Percentiles rank a stretch among this genome's conserved stretches.
Conservation (phyloP, 2,329 filamentous ascomycete species). For the Diaporthe eres region DNA sequence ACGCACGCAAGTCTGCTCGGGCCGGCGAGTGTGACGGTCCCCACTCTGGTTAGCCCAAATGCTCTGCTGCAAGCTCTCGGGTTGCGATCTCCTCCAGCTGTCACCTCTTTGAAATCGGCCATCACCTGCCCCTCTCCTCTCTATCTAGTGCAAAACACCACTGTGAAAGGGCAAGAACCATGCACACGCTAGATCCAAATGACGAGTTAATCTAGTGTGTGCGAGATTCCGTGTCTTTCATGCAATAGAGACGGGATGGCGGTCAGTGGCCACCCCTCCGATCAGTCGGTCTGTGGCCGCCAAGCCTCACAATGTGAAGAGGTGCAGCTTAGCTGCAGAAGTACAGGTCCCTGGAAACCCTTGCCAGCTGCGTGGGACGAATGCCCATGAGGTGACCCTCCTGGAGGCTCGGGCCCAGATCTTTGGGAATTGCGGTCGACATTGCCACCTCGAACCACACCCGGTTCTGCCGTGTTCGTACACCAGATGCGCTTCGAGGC, state of each 20-base stretch:
- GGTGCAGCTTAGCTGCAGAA: slow-evolving; percentile 38
- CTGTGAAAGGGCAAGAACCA: slow-evolving; percentile 16
- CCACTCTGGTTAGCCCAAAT: slow-evolving; percentile 29
- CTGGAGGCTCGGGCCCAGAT: slow-evolving; percentile 9
- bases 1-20: slow-evolving; percentile 15
- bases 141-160: slow-evolving; percentile 31
- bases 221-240: slow-evolving; percentile 32
- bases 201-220: slow-evolving; percentile 31
- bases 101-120: slow-evolving; percentile 10
- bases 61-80: slow-evolving; percentile 38
- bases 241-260: slow-evolving; percentile 36
- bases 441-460: slow-evolving; percentile 28
- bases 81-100: slow-evolving; percentile 37
- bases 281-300: slow-evolving; percentile 33
- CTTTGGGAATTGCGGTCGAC: slow-evolving; percentile 21
- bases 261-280: slow-evolving; percentile 30
- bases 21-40: slow-evolving; percentile 15
- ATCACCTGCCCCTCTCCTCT: slow-evolving; percentile 15
- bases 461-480: not conserved
- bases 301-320: slow-evolving; percentile 37
- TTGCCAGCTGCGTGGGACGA: slow-evolving; percentile 30
- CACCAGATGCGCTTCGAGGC: not conserved
- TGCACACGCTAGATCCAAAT: slow-evolving; percentile 20
- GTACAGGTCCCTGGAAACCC: slow-evolving; percentile 31
- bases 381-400: slow-evolving; percentile 19